A percentile compares a stretch with the other conserved stretches of the same genome.
Conservation (phyloP, 176 grass and related monocot genomes). For the Oryza longistaminata region DNA sequence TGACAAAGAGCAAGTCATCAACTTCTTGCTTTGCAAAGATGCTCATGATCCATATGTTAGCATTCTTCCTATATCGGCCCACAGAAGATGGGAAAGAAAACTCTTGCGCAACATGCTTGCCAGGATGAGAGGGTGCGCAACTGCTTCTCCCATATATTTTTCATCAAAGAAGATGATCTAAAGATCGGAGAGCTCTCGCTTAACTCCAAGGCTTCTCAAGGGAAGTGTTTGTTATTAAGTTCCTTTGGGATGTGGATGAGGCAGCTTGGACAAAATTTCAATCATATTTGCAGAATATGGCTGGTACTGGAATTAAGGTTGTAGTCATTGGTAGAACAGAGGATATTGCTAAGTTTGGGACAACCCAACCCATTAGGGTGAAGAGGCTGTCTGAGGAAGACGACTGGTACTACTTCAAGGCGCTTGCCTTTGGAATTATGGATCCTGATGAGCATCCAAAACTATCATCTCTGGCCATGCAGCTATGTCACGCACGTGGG, state of each 20-base stretch:
- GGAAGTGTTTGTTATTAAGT: conserved; percentile 39
- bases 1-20: conserved; percentile 42
- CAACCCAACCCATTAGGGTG: conserved; percentile 32
- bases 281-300: conserved; percentile 21
- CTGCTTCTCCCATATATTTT: conserved; percentile 17
- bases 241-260: conserved; percentile 31
- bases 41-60: no score
- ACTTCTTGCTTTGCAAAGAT: conserved; percentile 39
- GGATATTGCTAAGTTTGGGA: neutral
- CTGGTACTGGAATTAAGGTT: conserved; percentile 29
- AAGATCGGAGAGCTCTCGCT: neutral
- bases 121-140: conserved; percentile 34
- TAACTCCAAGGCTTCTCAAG: neutral
- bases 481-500: neutral
- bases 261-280: conserved; percentile 22
- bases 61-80: no score
- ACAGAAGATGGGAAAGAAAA: conserved; percentile 44
- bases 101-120: conserved; percentile 49
- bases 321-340: conserved; percentile 18
- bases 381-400: conserved; percentile 42
- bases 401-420: conserved; percentile 48
- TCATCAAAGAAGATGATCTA: conserved; percentile 24
- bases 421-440: conserved; percentile 44
- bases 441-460: conserved; percentile 34
- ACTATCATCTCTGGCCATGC: conserved; percentile 25